Base-by-base conservation (phyloP, 116 monocot species). In the Posidonia oceanica region DNA sequence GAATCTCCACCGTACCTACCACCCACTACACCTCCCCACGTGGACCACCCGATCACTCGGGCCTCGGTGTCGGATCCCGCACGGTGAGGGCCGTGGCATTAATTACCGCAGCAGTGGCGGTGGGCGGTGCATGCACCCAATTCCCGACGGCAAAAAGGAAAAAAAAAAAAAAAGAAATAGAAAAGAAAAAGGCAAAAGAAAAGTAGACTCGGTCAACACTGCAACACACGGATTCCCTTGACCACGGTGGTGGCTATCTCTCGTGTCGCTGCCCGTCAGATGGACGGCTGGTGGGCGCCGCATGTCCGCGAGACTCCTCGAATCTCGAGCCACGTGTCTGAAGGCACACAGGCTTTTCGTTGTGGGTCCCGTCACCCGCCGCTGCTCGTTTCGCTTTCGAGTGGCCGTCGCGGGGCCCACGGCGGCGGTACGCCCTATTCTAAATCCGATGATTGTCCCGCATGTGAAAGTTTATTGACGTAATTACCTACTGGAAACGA, bases 211-310 rank as follows among this genome's bases (percentile, higher is more conserved):
- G 40, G 65, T 65, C 65, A 40, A 39, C 65, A 41, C 39, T n/a
- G 4, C 7, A 48, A 7, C 48, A 12, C 48, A 48, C 48, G 48
- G 48, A 7, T 10, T 48, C 6, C 48, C 7, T 48, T 48, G 48
- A 48, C 48, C 48, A 12, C 48, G 48, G 48, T 48, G 3, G 48
- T 48, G 48, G 8, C 23, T 23, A 11, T n/a, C 29, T 22, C 23
- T 18, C 60, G 29, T 13, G 23, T 22, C 60, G 12, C 20, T 60
- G 10, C 23, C 21, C 18, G 48, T 48, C 8, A 48, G 48, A 48
- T 48, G 48, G 60, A 60, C 60, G 60, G 60, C 60, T 60, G 60
- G 60, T 60, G 60, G 29, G 60, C 60, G 60, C 60, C 60, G 60
- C 60, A 36, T 60, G 60, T 23, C 58, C 22, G 14, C 36, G 39